Percentiles rank a stretch among this genome's conserved stretches.
phyloP scores from a whole-genome alignment of 2,329 filamentous ascomycete species.

The Amesomyces nigricolor region DNA sequence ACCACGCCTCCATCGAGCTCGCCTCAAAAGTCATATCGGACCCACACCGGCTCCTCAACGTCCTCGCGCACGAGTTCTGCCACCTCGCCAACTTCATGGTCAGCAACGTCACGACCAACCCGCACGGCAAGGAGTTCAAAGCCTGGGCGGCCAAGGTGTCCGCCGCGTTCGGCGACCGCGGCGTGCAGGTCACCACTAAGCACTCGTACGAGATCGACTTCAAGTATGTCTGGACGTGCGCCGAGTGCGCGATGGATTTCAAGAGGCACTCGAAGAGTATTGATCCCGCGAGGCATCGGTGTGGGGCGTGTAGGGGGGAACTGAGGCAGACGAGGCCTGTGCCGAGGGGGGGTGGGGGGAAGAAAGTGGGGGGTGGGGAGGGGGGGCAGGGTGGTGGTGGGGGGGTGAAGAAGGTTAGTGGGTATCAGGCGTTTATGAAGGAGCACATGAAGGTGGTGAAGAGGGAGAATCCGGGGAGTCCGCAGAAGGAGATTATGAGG shows the following conservation, averaged over 20 bases:
- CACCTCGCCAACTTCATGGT: constrained; percentile 92
- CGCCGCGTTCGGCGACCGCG: constrained; percentile 51
- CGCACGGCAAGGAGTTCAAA: constrained; percentile 83
- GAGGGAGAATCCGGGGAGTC: constrained; percentile 49
- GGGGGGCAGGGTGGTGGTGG: constrained; percentile 12
- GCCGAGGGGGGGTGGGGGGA: constrained; percentile 46
- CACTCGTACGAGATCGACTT: constrained; percentile 87
- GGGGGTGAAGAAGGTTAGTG: constrained; percentile 31
- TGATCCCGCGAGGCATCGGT: constrained; percentile 63
- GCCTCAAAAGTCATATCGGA: constrained; percentile 81
- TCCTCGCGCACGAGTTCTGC: constrained; percentile 94
- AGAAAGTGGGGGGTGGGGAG: constrained; percentile 8
- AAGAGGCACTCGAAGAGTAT: constrained; percentile 85
- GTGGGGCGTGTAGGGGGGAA: constrained; percentile 66
- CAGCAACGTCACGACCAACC: constrained; percentile 64
- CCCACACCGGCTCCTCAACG: constrained; percentile 68
- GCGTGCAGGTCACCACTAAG: constrained; percentile 78
- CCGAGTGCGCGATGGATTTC: constrained; percentile 62
- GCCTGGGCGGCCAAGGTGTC: constrained; percentile 57
- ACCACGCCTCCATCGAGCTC: constrained; percentile 78
- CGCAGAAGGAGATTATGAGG: constrained; percentile 65
- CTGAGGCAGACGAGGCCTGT: constrained; percentile 75
- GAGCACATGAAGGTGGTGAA: constrained; percentile 59
- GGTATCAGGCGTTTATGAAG: constrained; percentile 55
- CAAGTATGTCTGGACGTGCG: constrained; percentile 84